Evolutionary conservation across 495 filamentous ascomycete genomes (phyloP).

Genomic region (Neurospora sublineolata): DNA sequence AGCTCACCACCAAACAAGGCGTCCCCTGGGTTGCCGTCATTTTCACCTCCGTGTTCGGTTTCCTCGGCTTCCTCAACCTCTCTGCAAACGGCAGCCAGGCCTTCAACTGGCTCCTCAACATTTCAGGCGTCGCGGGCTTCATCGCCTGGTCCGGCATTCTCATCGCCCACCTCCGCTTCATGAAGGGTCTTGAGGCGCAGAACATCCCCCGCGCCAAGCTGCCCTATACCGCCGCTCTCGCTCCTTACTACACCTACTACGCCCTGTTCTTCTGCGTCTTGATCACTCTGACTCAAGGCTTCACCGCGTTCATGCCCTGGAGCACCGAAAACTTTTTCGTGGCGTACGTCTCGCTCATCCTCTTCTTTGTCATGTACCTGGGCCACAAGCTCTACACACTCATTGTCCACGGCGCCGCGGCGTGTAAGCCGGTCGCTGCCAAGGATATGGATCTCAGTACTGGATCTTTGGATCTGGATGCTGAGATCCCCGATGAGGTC

Average conservation of each 20-base stretch:
- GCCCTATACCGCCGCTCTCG: slow-evolving; percentile 46
- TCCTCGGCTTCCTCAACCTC: slow-evolving; percentile 47
- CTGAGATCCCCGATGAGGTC: not conserved
- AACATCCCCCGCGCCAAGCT: slow-evolving; percentile 41
- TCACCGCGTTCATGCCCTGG: slow-evolving; percentile 57
- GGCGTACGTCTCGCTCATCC: slow-evolving; percentile 49
- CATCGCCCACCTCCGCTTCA: slow-evolving; percentile 50
- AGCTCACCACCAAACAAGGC: slow-evolving; percentile 26
- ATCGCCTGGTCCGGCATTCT: slow-evolving; percentile 54
- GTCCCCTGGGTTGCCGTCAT: slow-evolving; percentile 33
- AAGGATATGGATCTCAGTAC: not conserved
- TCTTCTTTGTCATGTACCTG: slow-evolving; percentile 46
- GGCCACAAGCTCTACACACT: slow-evolving; percentile 41
- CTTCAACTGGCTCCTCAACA: slow-evolving; percentile 49
- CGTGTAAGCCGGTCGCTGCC: not conserved
- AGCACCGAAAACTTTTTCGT: slow-evolving; percentile 46
- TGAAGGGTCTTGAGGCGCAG: slow-evolving; percentile 45
- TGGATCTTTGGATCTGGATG: not conserved
- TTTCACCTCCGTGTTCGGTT: slow-evolving; percentile 30
- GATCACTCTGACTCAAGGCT: slow-evolving; percentile 59
- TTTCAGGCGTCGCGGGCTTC: slow-evolving; percentile 54
- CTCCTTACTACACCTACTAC: slow-evolving; percentile 47
- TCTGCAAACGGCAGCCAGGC: slow-evolving; percentile 36
- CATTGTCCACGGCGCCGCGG: not conserved
- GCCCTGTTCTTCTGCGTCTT: slow-evolving; percentile 54